phyloP scores from a whole-genome alignment of 208 protist genomes.

The Leishmania arabica region DNA sequence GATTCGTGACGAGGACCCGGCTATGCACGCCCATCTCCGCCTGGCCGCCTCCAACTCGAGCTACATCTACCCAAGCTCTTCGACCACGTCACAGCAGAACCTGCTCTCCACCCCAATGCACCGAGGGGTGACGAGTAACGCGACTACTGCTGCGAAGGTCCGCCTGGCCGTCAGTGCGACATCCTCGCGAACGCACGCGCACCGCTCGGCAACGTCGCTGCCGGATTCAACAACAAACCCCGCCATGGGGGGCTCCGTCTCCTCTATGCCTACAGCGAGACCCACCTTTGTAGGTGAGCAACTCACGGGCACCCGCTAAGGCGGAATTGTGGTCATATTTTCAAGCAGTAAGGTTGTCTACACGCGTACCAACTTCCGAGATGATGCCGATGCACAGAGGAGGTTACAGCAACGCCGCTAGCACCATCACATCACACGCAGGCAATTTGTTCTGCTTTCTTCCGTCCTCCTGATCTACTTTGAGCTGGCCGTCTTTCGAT shows the following conservation, averaged over 20 bases:
- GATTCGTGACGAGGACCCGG: conserved; percentile 28
- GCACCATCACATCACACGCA: background rate
- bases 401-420: background rate
- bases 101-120: conserved; percentile 7
- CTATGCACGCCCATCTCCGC: conserved; percentile 14
- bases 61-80: conserved; percentile 6
- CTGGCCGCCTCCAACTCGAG: conserved; percentile 19
- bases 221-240: background rate
- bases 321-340: background rate
- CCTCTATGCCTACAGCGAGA: conserved; percentile 2
- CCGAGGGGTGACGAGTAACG: background rate
- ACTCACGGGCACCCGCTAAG: background rate
- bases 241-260: conserved; percentile 2
- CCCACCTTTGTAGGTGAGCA: background rate
- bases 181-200: background rate
- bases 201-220: conserved; percentile 8
- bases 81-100: conserved; percentile 23
- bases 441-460: background rate
- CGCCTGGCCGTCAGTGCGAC: conserved; percentile 9
- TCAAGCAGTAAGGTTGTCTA: background rate
- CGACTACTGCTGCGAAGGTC: conserved; percentile 7
- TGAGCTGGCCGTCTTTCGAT: background rate
- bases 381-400: background rate
- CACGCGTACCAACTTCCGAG: background rate
- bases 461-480: background rate